phyloP scores from a whole-genome alignment of 2,329 filamentous ascomycete genomes.

The Zalaria obscura region DNA sequence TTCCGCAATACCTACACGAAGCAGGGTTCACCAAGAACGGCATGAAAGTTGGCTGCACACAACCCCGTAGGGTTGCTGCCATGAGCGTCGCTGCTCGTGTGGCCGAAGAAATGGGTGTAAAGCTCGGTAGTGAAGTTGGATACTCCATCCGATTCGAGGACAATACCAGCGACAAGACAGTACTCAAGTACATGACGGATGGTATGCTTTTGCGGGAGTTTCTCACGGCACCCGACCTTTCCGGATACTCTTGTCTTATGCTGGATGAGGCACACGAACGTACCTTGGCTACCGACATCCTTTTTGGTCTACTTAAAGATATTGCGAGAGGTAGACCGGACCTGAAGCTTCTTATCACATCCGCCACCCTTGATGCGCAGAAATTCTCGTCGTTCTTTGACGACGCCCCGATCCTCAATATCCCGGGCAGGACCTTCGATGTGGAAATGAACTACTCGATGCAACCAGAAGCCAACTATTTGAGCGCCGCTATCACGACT shows the following conservation, averaged over 20 bases:
- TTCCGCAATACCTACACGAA: constrained; percentile 87
- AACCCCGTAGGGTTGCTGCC: constrained; percentile 86
- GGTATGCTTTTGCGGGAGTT: constrained; percentile 88
- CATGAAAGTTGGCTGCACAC: constrained; percentile 81
- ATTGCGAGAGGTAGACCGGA: constrained; percentile 71
- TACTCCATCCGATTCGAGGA: constrained; percentile 95
- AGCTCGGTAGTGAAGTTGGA: constrained; percentile 82
- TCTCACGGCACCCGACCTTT: constrained; percentile 73
- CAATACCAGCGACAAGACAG: constrained; percentile 76
- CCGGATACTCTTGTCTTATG: constrained; percentile 77
- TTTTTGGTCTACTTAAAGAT: constrained; percentile 80
- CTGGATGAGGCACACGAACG: constrained; percentile 96
- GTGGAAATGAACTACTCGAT: constrained; percentile 87
- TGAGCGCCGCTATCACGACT: constrained; percentile 81
- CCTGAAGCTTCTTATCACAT: constrained; percentile 80
- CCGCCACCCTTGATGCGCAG: constrained; percentile 84
- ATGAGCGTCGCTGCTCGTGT: constrained; percentile 98
- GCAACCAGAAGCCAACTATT: constrained; percentile 84
- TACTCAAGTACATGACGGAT: constrained; percentile 94
- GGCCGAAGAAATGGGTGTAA: constrained; percentile 82
- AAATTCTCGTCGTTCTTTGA: constrained; percentile 90
- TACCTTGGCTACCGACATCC: constrained; percentile 79
- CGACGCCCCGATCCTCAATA: constrained; percentile 84
- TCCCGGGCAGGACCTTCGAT: constrained; percentile 76
- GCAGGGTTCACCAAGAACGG: constrained; percentile 76